Percentiles rank a stretch among this genome's conserved stretches.
These are phyloP conservation scores for Magnusiomyces magnusii DNA, from an alignment of 1,139 yeast species.

Conservation along the genomic window DNA sequence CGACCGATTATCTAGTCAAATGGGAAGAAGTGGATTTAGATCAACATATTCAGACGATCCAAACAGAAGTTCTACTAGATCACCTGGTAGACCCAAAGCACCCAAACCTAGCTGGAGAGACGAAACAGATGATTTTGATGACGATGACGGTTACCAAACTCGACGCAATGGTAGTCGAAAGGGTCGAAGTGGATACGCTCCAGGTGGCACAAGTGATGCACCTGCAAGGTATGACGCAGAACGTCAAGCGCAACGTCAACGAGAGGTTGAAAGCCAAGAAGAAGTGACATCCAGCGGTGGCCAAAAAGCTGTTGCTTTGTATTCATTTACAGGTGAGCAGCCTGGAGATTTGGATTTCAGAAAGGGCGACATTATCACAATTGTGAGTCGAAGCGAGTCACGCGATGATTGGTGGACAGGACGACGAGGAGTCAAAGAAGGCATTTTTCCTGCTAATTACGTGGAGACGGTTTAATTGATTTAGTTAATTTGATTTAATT, in stretches of 20 bases:
- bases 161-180: not conserved
- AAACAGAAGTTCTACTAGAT: constrained; percentile 9
- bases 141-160: constrained; percentile 9
- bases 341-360: constrained; percentile 83
- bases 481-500: no score
- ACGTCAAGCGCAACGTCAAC: constrained; percentile 19
- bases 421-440: constrained; percentile 68
- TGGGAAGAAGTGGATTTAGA: constrained; percentile 30
- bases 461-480: constrained; percentile 76
- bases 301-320: constrained; percentile 84
- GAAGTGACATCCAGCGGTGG: constrained; percentile 31
- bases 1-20: constrained; percentile 33
- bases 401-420: constrained; percentile 99
- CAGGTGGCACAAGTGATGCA: constrained; percentile 14
- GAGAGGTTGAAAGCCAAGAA: constrained; percentile 26
- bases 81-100: constrained; percentile 37
- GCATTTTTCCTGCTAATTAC: constrained; percentile 96
- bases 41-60: constrained; percentile 30
- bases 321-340: constrained; percentile 85
- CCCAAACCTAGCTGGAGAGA: constrained; percentile 42
- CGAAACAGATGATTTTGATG: constrained; percentile 25
- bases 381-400: constrained; percentile 75
- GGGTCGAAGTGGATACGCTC: constrained; percentile 1
- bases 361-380: constrained; percentile 92
- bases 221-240: constrained; percentile 21